A percentile compares a stretch with the other conserved stretches of the same genome.
phyloP scores from a whole-genome alignment of 2,329 filamentous ascomycete genomes.

The Botrytis porri region DNA sequence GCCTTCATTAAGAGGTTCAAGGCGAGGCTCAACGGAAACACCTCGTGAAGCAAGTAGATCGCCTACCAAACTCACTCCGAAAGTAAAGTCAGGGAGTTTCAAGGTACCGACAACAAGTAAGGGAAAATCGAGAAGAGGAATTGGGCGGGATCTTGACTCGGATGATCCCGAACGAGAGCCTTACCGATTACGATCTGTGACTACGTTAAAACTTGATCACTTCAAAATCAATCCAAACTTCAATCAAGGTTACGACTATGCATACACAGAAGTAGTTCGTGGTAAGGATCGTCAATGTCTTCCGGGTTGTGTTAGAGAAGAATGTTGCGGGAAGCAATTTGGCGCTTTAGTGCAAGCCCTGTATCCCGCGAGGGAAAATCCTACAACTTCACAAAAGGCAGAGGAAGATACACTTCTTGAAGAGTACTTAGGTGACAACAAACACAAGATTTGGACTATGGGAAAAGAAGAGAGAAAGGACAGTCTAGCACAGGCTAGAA shows the following conservation, averaged over 20 bases:
- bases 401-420: constrained; percentile 53
- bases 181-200: constrained; percentile 42
- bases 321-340: constrained; percentile 49
- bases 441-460: constrained; percentile 59
- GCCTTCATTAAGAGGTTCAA: constrained; percentile 20
- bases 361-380: constrained; percentile 22
- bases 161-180: constrained; percentile 36
- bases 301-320: constrained; percentile 57
- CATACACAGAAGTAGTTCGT: constrained; percentile 59
- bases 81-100: neutral
- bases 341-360: constrained; percentile 33
- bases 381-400: constrained; percentile 33
- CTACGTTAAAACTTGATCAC: constrained; percentile 47
- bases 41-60: neutral
- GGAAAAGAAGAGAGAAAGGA: constrained; percentile 58
- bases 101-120: neutral
- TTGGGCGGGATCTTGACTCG: neutral
- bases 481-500: constrained; percentile 72
- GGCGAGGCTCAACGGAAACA: neutral
- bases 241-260: constrained; percentile 58
- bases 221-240: constrained; percentile 63
- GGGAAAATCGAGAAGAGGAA: neutral
- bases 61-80: neutral
- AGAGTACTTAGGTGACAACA: constrained; percentile 52
- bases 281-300: constrained; percentile 57